These are phyloP conservation scores for Stenogyne calaminthoides DNA, from an alignment of 305 asterid species.

Conservation along the genomic window DNA sequence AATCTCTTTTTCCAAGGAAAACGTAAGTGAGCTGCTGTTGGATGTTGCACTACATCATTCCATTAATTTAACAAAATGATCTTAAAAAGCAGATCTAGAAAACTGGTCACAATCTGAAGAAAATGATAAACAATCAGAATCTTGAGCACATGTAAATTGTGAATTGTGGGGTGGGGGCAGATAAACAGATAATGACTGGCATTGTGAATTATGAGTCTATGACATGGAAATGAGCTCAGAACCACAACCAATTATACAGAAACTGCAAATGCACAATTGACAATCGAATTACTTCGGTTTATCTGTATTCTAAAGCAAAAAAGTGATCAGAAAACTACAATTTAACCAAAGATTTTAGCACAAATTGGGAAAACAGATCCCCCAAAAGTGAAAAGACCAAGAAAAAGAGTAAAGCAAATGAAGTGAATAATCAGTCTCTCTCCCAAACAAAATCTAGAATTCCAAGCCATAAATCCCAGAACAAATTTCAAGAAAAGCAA, in stretches of 20 bases:
- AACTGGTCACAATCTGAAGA: conserved; percentile 8
- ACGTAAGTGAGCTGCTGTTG: too few relatives aligned
- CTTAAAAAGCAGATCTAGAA: conserved; percentile 15
- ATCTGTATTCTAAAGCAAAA: not conserved
- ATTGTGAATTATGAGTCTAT: not conserved
- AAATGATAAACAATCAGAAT: conserved; percentile 18
- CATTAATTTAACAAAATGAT: not conserved
- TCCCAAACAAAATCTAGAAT: not conserved
- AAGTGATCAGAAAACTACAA: not conserved
- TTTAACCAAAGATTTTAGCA: not conserved
- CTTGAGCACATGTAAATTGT: not conserved
- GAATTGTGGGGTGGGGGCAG: not conserved
- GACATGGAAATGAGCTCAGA: not conserved
- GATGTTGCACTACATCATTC: too few relatives aligned
- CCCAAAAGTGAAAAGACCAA: not conserved
- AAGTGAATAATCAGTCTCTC: not conserved
- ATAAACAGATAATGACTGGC: not conserved
- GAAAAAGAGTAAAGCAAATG: not conserved
- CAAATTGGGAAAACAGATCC: not conserved
- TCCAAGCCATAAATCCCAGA: conserved; percentile 11
- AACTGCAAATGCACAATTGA: not conserved
- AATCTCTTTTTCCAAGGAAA: not conserved
- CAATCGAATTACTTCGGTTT: not conserved
- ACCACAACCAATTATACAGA: conserved; percentile 5
- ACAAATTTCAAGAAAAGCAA: conserved; percentile 14